Evolutionary conservation across 225 moss, liverwort and hornwort species (phyloP), one percentile per base, ranked within the genome.

Genomic region (Sphagnum tenellum): DNA sequence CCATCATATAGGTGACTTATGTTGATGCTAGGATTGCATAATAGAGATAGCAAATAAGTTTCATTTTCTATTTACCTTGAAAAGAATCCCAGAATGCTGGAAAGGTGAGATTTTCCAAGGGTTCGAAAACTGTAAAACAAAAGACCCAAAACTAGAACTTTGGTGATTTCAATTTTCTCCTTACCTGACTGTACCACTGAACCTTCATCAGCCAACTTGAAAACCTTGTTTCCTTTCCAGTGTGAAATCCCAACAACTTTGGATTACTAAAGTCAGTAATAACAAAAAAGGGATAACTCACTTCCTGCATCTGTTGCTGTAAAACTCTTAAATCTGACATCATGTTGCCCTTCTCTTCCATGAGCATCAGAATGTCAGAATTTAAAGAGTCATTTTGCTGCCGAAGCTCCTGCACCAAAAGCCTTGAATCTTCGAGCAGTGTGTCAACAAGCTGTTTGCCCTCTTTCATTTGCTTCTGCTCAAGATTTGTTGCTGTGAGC

Each of bases 351-450:
- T 60, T 60, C 45, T 60, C 59, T 29, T 14, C 63, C 72, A 67
- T 60, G 8, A 73, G 73, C 55, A 63, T 67, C 47, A 60, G 70
- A 47, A 74, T 47, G 7, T 14, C 4, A 60, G 13, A 12, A 60
- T 13, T 60, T 3, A 60, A 8, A 4, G 56, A 57, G 56, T 65
- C 47, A 64, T 70, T 57, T 60, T 76, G 67, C 44, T 60, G 14
- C 44, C 45, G 59, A 49, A 4, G 59, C 3, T 6, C 59, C 8
- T 60, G 59, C 59, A 60, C 63, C 68, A 58, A 13, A 9, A 50
- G 44, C 49, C 53, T 56, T 58, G 74, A 74, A 54, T 69, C 80
- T 59, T 74, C 69, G 29, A 81, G 60, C 63, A 59, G 68, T 50
- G 56, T 73, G 29, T n/a, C 62, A 54, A 71, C 47, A 8, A 71